Conservation (phyloP, 768 basidiomycete genomes). For the Pluteus cervinus region DNA sequence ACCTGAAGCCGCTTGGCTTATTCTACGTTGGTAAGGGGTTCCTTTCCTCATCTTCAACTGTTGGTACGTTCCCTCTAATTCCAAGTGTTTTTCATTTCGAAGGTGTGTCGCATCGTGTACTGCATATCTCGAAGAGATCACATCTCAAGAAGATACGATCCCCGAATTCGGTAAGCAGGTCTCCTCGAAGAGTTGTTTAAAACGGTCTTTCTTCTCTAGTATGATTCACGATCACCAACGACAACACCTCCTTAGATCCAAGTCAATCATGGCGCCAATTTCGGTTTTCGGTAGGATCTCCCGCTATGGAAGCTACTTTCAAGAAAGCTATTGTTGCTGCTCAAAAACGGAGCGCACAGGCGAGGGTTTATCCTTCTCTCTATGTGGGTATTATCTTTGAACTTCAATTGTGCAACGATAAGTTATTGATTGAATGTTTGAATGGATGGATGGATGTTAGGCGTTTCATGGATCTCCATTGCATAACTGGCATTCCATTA, state of each 20-base stretch:
- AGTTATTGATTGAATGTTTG: slow-evolving; percentile 3
- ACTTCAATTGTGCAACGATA: background rate
- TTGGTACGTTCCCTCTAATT: slow-evolving; percentile 3
- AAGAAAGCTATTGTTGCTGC: slow-evolving; percentile 36
- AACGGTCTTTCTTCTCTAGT: no score
- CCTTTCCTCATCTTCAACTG: background rate
- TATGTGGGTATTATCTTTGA: slow-evolving; percentile 26
- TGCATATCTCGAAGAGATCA: slow-evolving; percentile 61
- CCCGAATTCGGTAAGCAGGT: slow-evolving; percentile 41
- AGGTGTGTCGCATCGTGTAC: slow-evolving; percentile 74
- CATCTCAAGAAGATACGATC: slow-evolving; percentile 45
- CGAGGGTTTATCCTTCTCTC: slow-evolving; percentile 38
- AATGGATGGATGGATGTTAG: no score
- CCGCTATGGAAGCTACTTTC: slow-evolving; percentile 67
- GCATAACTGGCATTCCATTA: slow-evolving; percentile 70
- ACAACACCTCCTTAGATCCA: no score
- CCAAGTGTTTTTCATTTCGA: no score
- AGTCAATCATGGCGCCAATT: slow-evolving; percentile 73
- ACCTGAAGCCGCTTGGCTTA: slow-evolving; percentile 56
- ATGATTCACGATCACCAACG: no score
- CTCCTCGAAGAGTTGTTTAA: background rate
- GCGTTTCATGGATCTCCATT: slow-evolving; percentile 66
- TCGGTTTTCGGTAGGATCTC: slow-evolving; percentile 64
- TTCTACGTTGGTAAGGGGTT: slow-evolving; percentile 50
- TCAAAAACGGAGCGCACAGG: slow-evolving; percentile 29